Evolutionary conservation across 352 stramenopile species (phyloP), one percentile per base, ranked within the genome.

Genomic region (Phytophthora citrophthora): DNA sequence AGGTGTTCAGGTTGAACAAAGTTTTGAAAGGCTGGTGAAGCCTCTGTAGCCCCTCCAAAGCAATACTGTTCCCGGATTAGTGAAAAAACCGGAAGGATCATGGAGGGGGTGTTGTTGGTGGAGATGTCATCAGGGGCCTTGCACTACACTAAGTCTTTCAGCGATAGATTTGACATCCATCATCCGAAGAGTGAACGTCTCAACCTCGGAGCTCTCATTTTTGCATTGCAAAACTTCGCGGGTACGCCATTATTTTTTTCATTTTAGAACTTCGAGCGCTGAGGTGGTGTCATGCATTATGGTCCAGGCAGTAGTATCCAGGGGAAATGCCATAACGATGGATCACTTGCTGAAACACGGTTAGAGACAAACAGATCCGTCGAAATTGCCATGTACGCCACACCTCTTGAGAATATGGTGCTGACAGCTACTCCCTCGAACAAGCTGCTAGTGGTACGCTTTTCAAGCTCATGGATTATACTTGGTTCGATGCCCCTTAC

Each of bases 161-260:
- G 73, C 0, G 46, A 69, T 23, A 27, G 54, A 8, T 91, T 90
- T 40, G 78, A 89, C 29, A 32, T 44, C 34, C 72, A 68, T 8
- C 66, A 91, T 49, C 76, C 76, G 27, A 76, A 76, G 38, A 68
- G 54, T 4, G 82, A 91, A 36, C 80, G 82, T 32, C 71, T 91
- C 45, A 91, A 91, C 45, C 72, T 91, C 36, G 70, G 61, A 11
- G 77, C 76, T 16, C 67, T 89, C 31, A 69, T 91, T 44, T 91
- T 91, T 50, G 82, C 82, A 44, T 61, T 91, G 15, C 76, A 88
- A 58, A 81, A 74, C 49, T 88, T 91, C 46, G 76, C 82, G 38
- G 69, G 70, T 82, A 23, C 12, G 57, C 8, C 38, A 31, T 20
- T 3, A 24, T 54, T 8, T n/a, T 49, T 12, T 36, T 8, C 9